Evolutionary conservation across 208 protist genomes (phyloP).

Genomic region (Crithidia brevicula): DNA sequence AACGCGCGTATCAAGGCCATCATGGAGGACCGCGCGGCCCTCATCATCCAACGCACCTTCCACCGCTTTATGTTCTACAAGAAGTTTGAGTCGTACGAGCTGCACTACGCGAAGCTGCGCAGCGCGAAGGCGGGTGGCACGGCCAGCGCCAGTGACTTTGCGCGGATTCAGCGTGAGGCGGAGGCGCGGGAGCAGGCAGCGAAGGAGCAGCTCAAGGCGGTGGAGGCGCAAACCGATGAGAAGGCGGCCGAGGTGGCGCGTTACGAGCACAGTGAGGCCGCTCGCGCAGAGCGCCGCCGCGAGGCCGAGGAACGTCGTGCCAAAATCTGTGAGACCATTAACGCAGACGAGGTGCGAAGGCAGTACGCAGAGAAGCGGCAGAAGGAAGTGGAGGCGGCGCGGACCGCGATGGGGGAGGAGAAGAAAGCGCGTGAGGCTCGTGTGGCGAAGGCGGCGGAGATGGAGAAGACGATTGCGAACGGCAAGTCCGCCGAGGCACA

Average conservation of each 20-base stretch:
- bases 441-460: conserved; percentile 35
- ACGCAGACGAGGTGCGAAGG: conserved; percentile 38
- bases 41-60: conserved; percentile 68
- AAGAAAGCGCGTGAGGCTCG: conserved; percentile 25
- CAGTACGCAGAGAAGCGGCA: conserved; percentile 26
- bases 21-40: conserved; percentile 46
- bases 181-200: conserved; percentile 38
- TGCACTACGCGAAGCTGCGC: conserved; percentile 45
- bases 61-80: conserved; percentile 42
- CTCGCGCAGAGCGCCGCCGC: conserved; percentile 25
- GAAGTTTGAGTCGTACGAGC: conserved; percentile 48
- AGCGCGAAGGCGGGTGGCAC: conserved; percentile 7
- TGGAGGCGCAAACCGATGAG: conserved; percentile 24
- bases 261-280: conserved; percentile 23
- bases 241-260: conserved; percentile 31
- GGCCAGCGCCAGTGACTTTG: conserved; percentile 26
- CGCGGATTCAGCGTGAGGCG: conserved; percentile 31
- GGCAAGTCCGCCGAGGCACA: conserved; percentile 38
- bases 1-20: conserved; percentile 23
- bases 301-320: conserved; percentile 38
- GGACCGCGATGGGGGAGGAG: conserved; percentile 20
- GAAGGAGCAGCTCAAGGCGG: conserved; percentile 26
- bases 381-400: conserved; percentile 18
- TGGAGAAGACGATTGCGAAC: conserved; percentile 44
- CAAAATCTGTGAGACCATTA: conserved; percentile 34